Evolutionary conservation across 805 yeast species (phyloP).

Genomic region (Metschnikowia lochheadii): DNA sequence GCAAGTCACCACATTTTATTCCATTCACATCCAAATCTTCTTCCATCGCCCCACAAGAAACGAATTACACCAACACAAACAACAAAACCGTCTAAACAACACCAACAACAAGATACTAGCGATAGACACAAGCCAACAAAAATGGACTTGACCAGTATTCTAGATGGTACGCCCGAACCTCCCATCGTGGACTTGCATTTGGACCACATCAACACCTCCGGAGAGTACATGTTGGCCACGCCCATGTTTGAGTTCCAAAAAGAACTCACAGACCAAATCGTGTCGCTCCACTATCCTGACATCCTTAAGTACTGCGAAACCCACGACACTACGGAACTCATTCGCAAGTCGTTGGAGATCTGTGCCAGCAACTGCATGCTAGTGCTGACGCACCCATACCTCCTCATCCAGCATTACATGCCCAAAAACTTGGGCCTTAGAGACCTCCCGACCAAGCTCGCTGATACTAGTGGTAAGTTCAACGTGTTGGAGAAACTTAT

Average conservation of each 20-base stretch:
- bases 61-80: too few relatives aligned
- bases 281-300: constrained; percentile 87
- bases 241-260: constrained; percentile 85
- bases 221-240: constrained; percentile 75
- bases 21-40: too few relatives aligned
- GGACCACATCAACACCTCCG: constrained; percentile 40
- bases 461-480: constrained; percentile 83
- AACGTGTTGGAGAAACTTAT: constrained; percentile 62
- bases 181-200: constrained; percentile 57
- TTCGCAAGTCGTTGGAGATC: constrained; percentile 71
- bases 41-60: too few relatives aligned
- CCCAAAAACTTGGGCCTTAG: constrained; percentile 73
- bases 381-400: constrained; percentile 85
- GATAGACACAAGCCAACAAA: too few relatives aligned
- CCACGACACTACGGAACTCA: constrained; percentile 45
- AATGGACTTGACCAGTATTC: constrained; percentile 72
- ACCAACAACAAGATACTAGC: too few relatives aligned
- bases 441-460: constrained; percentile 66
- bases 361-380: constrained; percentile 71
- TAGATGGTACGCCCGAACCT: constrained; percentile 84
- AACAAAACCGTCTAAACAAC: too few relatives aligned
- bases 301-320: constrained; percentile 81
- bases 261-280: constrained; percentile 86
- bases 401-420: constrained; percentile 77
- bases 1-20: too few relatives aligned